Base-by-base conservation (phyloP, 2,329 filamentous ascomycete species). In the Cladophialophora immunda region DNA sequence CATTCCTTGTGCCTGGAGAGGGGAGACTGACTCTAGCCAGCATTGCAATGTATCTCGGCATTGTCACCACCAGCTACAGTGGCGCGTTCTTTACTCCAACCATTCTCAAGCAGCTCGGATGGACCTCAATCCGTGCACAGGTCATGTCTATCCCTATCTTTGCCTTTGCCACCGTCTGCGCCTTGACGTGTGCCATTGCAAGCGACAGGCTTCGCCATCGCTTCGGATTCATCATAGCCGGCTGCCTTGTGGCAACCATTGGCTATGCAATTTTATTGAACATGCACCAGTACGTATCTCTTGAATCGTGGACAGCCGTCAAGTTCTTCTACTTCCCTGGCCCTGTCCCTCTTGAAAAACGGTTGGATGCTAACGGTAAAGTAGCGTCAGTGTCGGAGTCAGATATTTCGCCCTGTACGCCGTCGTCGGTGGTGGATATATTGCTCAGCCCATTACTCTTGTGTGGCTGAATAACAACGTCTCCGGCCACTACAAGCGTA, bases 111-210 rank as follows among this genome's bases (percentile, higher is more conserved):
- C 74, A 75, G 50, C 68, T 79, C 2, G 76, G 76, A 1, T 79
- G 76, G 72, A 72, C 69, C 7, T 70, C 74, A 2, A 70, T 74
- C 19, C 67, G 71, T 15, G 76, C 75, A 19, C 78, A 79, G 68
- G 71, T 78, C 50, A 76, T 78, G 70, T 75, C 73, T 36, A 78
- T 79, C 53, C 78, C 78, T 3, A 71, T 79, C 65, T 79, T 75
- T 71, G 66, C 73, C 25, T 73, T 75, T 19, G 77, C 76, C 1
- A 73, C 75, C 3, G 67, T 73, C 4, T 71, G 74, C 50, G 74
- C 75, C 4, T 56, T 79, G 15, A 66, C 68, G 36, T 72, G 73
- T 11, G 76, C 76, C 5, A 70, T 75, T 27, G 19, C 74, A 53
- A 76, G 76, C 32, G 75, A 77, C 50, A 70, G 69, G n/a, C 60